phyloP scores from a whole-genome alignment of 1,139 yeast species.

The Debaryomyces udenii region DNA sequence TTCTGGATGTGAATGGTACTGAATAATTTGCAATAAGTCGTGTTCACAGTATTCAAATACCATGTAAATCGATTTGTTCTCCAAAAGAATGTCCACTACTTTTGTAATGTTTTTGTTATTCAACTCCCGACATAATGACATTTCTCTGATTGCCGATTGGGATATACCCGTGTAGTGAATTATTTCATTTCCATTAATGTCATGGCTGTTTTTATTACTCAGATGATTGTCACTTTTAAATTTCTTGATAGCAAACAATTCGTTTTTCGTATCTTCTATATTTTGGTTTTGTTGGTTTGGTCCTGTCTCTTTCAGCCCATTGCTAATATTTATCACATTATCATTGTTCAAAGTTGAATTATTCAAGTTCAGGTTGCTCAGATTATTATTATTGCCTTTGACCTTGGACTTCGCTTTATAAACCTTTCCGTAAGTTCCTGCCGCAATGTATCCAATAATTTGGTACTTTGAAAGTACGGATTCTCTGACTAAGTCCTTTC shows the following conservation, averaged over 20 bases:
- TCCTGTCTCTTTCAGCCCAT: constrained; percentile 6
- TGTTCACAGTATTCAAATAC: constrained; percentile 96
- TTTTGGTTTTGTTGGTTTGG: constrained; percentile 7
- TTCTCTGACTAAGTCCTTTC: constrained; percentile 70
- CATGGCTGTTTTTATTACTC: constrained; percentile 40
- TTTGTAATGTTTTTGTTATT: constrained; percentile 78
- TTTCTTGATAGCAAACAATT: constrained; percentile 83
- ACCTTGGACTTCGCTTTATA: constrained; percentile 73
- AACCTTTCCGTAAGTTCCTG: constrained; percentile 97
- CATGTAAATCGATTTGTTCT: constrained; percentile 90
- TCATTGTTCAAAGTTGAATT: constrained; percentile 8
- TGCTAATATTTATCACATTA: constrained; percentile 13
- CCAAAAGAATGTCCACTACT: constrained; percentile 82
- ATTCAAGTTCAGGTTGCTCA: constrained; percentile 2
- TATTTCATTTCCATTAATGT: constrained; percentile 69
- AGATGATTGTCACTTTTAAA: constrained; percentile 88
- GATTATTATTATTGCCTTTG: constrained; percentile 18
- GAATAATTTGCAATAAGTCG: constrained; percentile 89
- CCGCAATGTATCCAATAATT: constrained; percentile 93
- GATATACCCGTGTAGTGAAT: constrained; percentile 93
- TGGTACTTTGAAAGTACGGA: constrained; percentile 82
- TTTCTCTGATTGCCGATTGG: constrained; percentile 94
- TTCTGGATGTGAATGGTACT: constrained; percentile 90
- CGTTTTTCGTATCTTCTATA: constrained; percentile 17
- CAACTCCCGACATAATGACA: constrained; percentile 91